A percentile compares a stretch with the other conserved stretches of the same genome.
Evolutionary conservation across 768 basidiomycete species (phyloP).

Genomic region (Lepiota subincarnata): DNA sequence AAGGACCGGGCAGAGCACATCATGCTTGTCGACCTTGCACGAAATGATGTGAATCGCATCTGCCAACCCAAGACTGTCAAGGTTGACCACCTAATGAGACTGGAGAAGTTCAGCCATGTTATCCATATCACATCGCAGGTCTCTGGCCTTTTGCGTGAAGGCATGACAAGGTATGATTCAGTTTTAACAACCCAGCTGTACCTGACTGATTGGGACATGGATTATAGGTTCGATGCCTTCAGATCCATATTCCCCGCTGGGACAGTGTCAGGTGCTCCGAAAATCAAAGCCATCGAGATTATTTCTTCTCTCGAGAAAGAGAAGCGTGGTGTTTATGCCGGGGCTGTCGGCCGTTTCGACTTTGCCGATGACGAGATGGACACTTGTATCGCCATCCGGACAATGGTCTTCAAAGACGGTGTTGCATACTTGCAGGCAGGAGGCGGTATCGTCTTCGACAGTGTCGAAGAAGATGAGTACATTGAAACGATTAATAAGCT

Average conservation of each 20-base stretch:
- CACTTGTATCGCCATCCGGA: constrained; percentile 97
- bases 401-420: constrained; percentile 95
- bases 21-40: constrained; percentile 96
- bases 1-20: constrained; percentile 98
- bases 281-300: constrained; percentile 97
- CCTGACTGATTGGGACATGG: constrained; percentile 8
- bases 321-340: constrained; percentile 91
- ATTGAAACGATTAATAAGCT: constrained; percentile 95
- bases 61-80: constrained; percentile 94
- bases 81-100: constrained; percentile 88
- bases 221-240: constrained; percentile 89
- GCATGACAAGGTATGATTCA: constrained; percentile 64
- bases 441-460: constrained; percentile 96
- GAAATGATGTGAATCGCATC: constrained; percentile 97
- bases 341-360: constrained; percentile 97
- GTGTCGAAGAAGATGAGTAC: constrained; percentile 97
- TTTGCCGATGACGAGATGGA: constrained; percentile 95
- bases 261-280: constrained; percentile 97
- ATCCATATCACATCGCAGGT: constrained; percentile 97
- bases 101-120: constrained; percentile 97
- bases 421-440: constrained; percentile 92
- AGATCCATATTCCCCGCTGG: constrained; percentile 98
- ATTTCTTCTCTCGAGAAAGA: constrained; percentile 84
- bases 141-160: constrained; percentile 79
- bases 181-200: neutral